Percentiles rank a stretch among this genome's conserved stretches.
These are phyloP conservation scores for Sphaerulina musiva DNA, from an alignment of 2,329 filamentous ascomycete species.

Conservation along the genomic window DNA sequence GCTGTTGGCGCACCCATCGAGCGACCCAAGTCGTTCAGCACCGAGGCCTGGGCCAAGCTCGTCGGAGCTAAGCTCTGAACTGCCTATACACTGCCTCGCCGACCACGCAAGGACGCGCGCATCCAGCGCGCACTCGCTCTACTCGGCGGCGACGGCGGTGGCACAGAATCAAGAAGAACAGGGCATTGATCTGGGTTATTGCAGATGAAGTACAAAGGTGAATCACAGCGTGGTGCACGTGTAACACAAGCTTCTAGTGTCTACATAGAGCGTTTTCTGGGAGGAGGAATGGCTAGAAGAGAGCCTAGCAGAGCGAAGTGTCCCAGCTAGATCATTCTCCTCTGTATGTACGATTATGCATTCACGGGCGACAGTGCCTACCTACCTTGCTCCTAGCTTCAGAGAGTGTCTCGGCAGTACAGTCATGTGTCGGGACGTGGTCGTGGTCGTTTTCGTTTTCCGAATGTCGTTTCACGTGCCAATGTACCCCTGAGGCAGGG, in stretches of 20 bases:
- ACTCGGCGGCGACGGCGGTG: slow-evolving; percentile 28
- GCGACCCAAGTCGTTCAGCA: slow-evolving; percentile 98
- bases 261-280: slow-evolving; percentile 12
- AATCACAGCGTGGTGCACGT: slow-evolving; percentile 7
- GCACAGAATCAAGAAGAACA: slow-evolving; percentile 16
- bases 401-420: background rate
- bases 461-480: background rate
- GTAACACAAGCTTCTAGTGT: slow-evolving; percentile 13
- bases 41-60: slow-evolving; percentile 91
- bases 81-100: slow-evolving; percentile 12
- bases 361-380: slow-evolving; percentile 11
- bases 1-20: slow-evolving; percentile 95
- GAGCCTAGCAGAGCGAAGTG: slow-evolving; percentile 5
- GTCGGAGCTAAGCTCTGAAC: slow-evolving; percentile 80
- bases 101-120: slow-evolving; percentile 10
- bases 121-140: slow-evolving; percentile 24
- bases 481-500: no score
- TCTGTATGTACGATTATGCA: slow-evolving; percentile 10
- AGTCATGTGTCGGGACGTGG: background rate
- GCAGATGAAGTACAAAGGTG: slow-evolving; percentile 3
- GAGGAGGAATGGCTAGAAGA: slow-evolving; percentile 9
- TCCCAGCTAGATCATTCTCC: slow-evolving; percentile 14
- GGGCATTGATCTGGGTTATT: slow-evolving; percentile 4
- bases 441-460: background rate
- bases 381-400: no score